Percentiles rank a stretch among this genome's conserved stretches.
These are phyloP conservation scores for Hygrocybe coccinea DNA, from an alignment of 768 basidiomycete genomes.

Conservation along the genomic window DNA sequence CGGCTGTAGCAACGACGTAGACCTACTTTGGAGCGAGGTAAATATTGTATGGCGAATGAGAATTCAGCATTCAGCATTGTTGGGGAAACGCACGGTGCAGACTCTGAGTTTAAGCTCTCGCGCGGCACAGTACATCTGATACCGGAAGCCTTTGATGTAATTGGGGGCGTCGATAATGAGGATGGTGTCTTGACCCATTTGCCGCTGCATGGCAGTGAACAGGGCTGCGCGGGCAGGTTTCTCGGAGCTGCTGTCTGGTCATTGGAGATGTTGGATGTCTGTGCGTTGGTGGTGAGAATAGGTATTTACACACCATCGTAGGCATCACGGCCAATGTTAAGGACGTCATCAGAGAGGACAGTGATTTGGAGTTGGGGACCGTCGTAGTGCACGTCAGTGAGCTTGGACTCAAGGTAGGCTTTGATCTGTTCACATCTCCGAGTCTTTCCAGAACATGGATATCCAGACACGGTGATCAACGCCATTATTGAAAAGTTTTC, in stretches of 20 bases:
- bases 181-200: constrained; percentile 65
- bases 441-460: constrained; percentile 84
- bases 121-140: constrained; percentile 96
- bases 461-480: constrained; percentile 86
- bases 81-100: constrained; percentile 64
- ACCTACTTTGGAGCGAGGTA: constrained; percentile 44
- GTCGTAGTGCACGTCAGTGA: constrained; percentile 46
- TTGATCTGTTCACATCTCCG: constrained; percentile 63
- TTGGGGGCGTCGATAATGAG: constrained; percentile 89
- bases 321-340: constrained; percentile 56
- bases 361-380: constrained; percentile 45
- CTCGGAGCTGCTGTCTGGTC: constrained; percentile 69
- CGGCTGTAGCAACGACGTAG: constrained; percentile 68
- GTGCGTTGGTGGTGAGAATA: not conserved
- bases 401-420: constrained; percentile 46
- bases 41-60: too few relatives aligned
- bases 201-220: constrained; percentile 77
- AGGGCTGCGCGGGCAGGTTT: constrained; percentile 83
- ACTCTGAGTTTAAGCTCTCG: constrained; percentile 79
- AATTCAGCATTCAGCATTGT: too few relatives aligned
- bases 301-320: constrained; percentile 61
- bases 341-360: constrained; percentile 68
- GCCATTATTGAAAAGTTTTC: constrained; percentile 57
- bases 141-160: constrained; percentile 98
- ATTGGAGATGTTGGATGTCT: too few relatives aligned